Conservation (phyloP, 1,284 basidiomycete species). For the Apiotrichum montevideense region DNA sequence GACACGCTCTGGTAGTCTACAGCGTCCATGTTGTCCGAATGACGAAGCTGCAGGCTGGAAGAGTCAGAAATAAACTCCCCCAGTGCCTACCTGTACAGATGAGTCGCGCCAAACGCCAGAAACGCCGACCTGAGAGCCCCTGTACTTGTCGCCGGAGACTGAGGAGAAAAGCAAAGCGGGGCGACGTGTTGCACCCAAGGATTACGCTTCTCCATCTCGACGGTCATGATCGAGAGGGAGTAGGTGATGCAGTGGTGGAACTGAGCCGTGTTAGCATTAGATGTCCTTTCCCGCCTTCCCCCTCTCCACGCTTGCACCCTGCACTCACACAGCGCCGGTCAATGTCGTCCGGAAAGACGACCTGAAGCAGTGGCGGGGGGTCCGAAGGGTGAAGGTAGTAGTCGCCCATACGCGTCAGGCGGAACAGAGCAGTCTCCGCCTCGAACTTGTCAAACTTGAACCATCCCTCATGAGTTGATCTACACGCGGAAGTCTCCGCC, state of each 20-base stretch:
- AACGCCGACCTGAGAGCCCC: constrained; percentile 21
- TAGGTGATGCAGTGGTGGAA: constrained; percentile 37
- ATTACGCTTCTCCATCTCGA: constrained; percentile 25
- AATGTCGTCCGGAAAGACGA: constrained; percentile 23
- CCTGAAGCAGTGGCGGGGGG: constrained; percentile 26
- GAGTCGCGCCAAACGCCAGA: constrained; percentile 28
- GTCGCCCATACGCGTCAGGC: constrained; percentile 28
- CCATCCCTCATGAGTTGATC: too few relatives aligned
- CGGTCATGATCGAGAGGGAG: constrained; percentile 31
- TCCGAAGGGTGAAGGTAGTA: constrained; percentile 24
- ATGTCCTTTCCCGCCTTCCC: background rate
- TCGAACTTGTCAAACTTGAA: constrained; percentile 10
- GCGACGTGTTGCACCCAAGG: constrained; percentile 31
- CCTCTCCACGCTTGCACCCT: too few relatives aligned
- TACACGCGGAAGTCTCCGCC: background rate
- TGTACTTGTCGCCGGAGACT: constrained; percentile 10
- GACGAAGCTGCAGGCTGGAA: background rate
- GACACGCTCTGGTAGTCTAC: background rate
- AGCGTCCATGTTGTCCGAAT: background rate
- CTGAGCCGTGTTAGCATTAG: constrained; percentile 19
- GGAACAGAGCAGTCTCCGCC: constrained; percentile 23
- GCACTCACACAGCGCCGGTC: constrained; percentile 28
- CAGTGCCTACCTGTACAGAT: constrained; percentile 6
- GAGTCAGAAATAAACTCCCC: too few relatives aligned
- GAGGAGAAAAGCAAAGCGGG: constrained; percentile 22